phyloP scores from a whole-genome alignment of 257 asterid species.

The Solanum chmielewskii region DNA sequence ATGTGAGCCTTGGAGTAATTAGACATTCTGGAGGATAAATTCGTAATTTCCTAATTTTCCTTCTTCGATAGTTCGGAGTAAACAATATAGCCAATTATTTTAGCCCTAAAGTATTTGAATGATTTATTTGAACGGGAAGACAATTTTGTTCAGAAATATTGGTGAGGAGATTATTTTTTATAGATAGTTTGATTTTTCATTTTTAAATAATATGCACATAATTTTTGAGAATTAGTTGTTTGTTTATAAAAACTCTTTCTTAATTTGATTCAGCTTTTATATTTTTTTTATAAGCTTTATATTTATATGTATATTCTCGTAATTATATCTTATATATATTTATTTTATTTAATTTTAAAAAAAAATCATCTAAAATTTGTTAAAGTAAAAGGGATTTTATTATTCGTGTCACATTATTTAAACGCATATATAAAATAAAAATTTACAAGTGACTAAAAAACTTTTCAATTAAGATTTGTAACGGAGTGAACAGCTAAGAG shows the following conservation, averaged over 20 bases:
- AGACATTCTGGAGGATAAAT: conserved; percentile 23
- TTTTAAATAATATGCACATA: too few relatives aligned
- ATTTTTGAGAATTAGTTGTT: not conserved
- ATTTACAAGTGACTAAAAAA: too few relatives aligned
- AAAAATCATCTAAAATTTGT: not conserved
- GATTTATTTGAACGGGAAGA: not conserved
- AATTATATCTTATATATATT: too few relatives aligned
- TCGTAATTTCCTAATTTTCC: not conserved
- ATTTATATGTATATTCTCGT: too few relatives aligned
- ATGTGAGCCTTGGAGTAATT: conserved; percentile 56
- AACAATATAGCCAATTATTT: not conserved
- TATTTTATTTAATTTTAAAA: too few relatives aligned
- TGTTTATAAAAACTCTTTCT: too few relatives aligned
- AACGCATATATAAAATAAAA: not conserved
- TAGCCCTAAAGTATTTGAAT: not conserved
- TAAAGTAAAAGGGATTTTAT: not conserved
- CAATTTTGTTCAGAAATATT: not conserved
- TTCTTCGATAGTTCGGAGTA: not conserved
- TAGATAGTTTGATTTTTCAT: not conserved
- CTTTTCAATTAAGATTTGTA: too few relatives aligned
- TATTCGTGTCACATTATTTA: not conserved
- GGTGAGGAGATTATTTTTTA: not conserved
- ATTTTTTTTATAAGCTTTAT: too few relatives aligned
- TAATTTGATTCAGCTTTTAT: too few relatives aligned
- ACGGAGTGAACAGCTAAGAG: too few relatives aligned